Percentiles rank a stretch among this genome's conserved stretches.
Conservation (phyloP, 2,329 filamentous ascomycete genomes). For the Cercospora canescens region DNA sequence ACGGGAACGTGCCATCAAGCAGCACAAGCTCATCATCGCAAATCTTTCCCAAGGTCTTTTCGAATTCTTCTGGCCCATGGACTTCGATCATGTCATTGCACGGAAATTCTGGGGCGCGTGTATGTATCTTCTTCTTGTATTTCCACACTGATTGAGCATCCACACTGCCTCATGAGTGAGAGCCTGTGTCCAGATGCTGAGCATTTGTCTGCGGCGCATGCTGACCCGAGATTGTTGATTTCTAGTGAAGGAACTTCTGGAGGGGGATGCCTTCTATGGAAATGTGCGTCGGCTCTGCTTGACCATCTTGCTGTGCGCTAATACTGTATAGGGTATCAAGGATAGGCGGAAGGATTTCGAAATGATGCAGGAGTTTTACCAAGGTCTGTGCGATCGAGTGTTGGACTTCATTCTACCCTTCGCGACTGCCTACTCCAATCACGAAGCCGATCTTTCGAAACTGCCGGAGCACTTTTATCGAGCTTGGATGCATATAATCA, state of each 20-base stretch:
- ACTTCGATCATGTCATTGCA: constrained; percentile 7
- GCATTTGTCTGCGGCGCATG: neutral
- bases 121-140: neutral
- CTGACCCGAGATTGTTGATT: neutral
- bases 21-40: constrained; percentile 3
- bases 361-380: constrained; percentile 1
- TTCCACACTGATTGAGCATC: neutral
- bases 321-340: neutral
- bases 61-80: constrained; percentile 16
- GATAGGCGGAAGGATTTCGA: neutral
- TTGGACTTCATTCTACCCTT: constrained; percentile 2
- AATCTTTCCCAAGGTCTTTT: constrained; percentile 8
- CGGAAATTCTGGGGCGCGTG: constrained; percentile 16
- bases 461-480: constrained; percentile 12
- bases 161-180: neutral
- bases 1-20: neutral
- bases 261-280: constrained; percentile 1
- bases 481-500: constrained; percentile 17
- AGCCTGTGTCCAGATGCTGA: neutral
- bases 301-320: neutral
- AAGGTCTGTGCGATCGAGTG: constrained; percentile 1
- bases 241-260: constrained; percentile 1
- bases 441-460: neutral
- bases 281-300: neutral
- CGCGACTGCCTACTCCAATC: constrained; percentile 2